phyloP scores from a whole-genome alignment of 176 grass and related monocot genomes.

The Aegilops tauschii region DNA sequence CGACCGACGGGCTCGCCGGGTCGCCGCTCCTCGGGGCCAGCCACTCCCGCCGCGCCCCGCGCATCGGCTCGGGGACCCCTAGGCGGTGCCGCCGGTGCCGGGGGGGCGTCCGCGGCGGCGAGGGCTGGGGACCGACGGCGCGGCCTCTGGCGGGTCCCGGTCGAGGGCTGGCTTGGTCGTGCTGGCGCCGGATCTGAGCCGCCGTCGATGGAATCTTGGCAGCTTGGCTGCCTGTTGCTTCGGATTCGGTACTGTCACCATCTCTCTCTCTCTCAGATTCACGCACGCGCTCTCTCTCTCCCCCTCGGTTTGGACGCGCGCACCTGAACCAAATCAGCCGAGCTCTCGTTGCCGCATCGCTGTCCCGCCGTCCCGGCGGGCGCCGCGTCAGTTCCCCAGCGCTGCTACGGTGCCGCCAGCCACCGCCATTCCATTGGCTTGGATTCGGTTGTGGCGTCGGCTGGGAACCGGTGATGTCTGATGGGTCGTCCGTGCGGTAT shows the following conservation, averaged over 20 bases:
- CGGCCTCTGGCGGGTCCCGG: not conserved
- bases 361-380: not conserved
- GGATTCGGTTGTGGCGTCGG: not conserved
- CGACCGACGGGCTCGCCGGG: not conserved
- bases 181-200: slow-evolving; percentile 20
- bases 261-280: not conserved
- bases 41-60: not conserved
- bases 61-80: slow-evolving; percentile 5
- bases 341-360: not conserved
- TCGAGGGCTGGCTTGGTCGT: not conserved
- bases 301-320: not conserved
- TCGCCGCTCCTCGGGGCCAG: slow-evolving; percentile 1
- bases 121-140: not conserved
- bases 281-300: not conserved
- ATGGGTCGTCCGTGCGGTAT: not conserved
- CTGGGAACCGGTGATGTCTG: not conserved
- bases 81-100: not conserved
- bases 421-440: not conserved
- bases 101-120: not conserved
- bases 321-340: not conserved
- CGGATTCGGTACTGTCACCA: not conserved
- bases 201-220: not conserved
- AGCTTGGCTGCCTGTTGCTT: not conserved
- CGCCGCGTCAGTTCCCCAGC: not conserved
- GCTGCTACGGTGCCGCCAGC: slow-evolving; percentile 19